These are phyloP conservation scores for Chrysochromulina tobinii DNA, from an alignment of 78 protist genomes.

Conservation along the genomic window DNA sequence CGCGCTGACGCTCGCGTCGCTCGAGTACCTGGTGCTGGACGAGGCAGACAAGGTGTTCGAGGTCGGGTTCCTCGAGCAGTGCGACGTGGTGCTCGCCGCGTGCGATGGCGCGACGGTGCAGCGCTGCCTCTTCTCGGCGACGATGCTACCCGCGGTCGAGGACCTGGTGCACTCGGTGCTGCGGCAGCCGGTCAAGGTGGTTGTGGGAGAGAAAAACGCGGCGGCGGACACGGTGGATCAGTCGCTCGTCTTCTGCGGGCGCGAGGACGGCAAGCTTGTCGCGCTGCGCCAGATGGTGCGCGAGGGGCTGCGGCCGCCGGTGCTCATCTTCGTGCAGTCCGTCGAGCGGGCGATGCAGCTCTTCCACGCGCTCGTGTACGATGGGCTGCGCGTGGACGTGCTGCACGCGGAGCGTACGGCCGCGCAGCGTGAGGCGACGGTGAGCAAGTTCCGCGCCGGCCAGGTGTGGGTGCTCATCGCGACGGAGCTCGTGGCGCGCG, in stretches of 20 bases:
- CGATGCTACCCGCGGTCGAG: constrained; percentile 94
- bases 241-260: constrained; percentile 79
- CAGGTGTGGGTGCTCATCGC: constrained; percentile 86
- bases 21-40: constrained; percentile 76
- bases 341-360: constrained; percentile 87
- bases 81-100: constrained; percentile 52
- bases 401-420: constrained; percentile 67
- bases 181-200: constrained; percentile 90
- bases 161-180: constrained; percentile 93
- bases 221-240: constrained; percentile 81
- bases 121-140: constrained; percentile 96
- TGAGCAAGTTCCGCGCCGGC: constrained; percentile 82
- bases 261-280: constrained; percentile 89
- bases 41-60: constrained; percentile 89
- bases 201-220: constrained; percentile 46
- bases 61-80: constrained; percentile 75
- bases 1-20: neutral
- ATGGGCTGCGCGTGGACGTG: constrained; percentile 65
- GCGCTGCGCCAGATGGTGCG: constrained; percentile 83
- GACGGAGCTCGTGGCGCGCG: constrained; percentile 96
- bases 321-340: constrained; percentile 91
- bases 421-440: constrained; percentile 70
- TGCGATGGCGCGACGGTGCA: constrained; percentile 60
- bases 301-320: constrained; percentile 90
- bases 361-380: constrained; percentile 72